Evolutionary conservation across 139 green algal genomes (phyloP), one percentile per base, ranked within the genome.

Genomic region (Raphidocelis subcapitata): DNA sequence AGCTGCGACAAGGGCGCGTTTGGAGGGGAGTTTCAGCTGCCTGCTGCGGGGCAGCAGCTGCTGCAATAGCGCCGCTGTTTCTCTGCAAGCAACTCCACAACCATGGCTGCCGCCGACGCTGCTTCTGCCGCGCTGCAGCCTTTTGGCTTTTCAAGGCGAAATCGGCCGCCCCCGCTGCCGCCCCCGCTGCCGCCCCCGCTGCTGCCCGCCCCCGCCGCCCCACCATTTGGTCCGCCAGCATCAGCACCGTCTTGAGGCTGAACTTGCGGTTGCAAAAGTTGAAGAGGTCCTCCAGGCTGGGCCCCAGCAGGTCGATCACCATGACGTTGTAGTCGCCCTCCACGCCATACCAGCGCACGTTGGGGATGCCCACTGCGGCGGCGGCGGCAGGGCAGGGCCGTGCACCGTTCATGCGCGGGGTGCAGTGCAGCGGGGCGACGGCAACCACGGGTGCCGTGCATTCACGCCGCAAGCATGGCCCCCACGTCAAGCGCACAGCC

Each of bases 261-360:
- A 99, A 98, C 82, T 98, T 97, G 15, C 95, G 82, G 72, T 97
- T 96, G 87, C 95, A 99, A 75, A 99, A 99, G 76, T 99, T 99
- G 88, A 99, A 99, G 18, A 99, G 83, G 81, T 99, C 96, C 76
- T 99, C 96, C 65, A 99, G 78, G 63, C 79, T 92, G 32, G 96
- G 96, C 3, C 96, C 96, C 29, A 99, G 85, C 62, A 99, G 86
- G 77, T 99, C 96, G 26, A 99, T 90, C 28, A 99, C 96, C 96
- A 99, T 98, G 26, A 99, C 94, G 79, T 99, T 99, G 90, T 98
- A 99, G 81, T 99, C 96, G 1, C 96, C 96, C 86, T 99, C 96
- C 4, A 98, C 87, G 57, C 96, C 96, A 87, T 96, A 99, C 96
- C 96, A 99, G 54, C 93, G 80, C 62, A 99, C 92, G 79, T 97